phyloP scores from a whole-genome alignment of 1,139 yeast species.

The Candida tetrigidarum region DNA sequence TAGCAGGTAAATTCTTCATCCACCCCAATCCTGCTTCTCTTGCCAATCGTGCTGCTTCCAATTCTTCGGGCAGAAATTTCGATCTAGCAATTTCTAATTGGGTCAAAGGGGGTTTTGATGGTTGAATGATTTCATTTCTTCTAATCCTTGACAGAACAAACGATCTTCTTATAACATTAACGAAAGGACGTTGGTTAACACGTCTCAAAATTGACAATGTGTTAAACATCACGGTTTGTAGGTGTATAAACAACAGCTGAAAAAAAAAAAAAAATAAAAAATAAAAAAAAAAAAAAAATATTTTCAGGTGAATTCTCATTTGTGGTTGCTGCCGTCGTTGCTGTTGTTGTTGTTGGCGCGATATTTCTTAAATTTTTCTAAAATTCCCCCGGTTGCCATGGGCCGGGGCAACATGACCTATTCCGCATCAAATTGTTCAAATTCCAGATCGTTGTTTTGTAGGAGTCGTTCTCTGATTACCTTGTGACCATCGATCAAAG shows the following conservation, averaged over 20 bases:
- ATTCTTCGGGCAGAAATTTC: conserved; percentile 55
- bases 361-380: no score
- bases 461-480: conserved; percentile 33
- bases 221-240: conserved; percentile 2
- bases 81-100: conserved; percentile 17
- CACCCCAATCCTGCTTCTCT: conserved; percentile 63
- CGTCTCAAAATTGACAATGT: conserved; percentile 7
- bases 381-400: no score
- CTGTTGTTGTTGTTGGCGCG: no score
- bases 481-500: conserved; percentile 41
- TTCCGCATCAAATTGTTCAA: conserved; percentile 32
- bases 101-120: conserved; percentile 7
- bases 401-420: no score
- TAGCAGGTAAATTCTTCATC: conserved; percentile 66
- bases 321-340: conserved; percentile 1
- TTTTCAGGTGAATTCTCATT: no score
- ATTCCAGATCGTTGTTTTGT: conserved; percentile 33
- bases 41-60: conserved; percentile 58
- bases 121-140: conserved; percentile 7
- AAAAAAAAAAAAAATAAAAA: not conserved
- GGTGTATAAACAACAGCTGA: not conserved
- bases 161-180: not conserved
- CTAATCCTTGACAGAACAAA: conserved; percentile 5
- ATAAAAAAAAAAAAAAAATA: conserved; percentile 1
- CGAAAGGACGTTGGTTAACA: conserved; percentile 3